These are phyloP conservation scores for Leccinum incarnatum DNA, from an alignment of 768 basidiomycete species.

Conservation along the genomic window DNA sequence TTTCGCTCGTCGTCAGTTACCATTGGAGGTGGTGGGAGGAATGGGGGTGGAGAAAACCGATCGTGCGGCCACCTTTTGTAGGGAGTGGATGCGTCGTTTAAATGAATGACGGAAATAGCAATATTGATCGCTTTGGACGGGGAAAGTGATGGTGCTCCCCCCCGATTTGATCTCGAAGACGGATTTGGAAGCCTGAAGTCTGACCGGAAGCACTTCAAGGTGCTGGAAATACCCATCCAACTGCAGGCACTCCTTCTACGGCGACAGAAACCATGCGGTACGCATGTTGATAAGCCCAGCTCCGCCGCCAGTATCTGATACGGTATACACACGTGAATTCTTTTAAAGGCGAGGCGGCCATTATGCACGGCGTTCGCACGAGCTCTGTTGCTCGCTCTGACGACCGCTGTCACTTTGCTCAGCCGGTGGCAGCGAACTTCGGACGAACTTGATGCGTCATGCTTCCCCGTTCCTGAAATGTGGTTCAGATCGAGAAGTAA, in stretches of 20 bases:
- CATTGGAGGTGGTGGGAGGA: slow-evolving; percentile 12
- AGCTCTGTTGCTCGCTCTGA: neutral
- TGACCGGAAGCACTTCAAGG: neutral
- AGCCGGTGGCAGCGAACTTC: neutral
- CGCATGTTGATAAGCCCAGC: neutral
- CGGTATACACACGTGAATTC: neutral
- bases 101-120: neutral
- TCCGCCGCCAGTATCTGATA: neutral
- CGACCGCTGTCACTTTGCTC: neutral
- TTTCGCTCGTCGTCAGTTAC: slow-evolving; percentile 17
- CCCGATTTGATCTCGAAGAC: neutral
- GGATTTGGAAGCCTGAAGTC: neutral
- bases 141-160: neutral
- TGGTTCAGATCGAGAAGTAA: neutral
- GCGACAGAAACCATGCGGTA: neutral
- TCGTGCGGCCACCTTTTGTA: slow-evolving; percentile 14
- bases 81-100: neutral
- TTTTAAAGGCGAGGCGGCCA: neutral
- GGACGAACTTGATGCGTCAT: neutral
- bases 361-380: neutral
- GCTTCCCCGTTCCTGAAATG: neutral
- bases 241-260: neutral
- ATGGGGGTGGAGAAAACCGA: neutral
- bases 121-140: neutral
- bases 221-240: neutral